Evolutionary conservation across 2,329 filamentous ascomycete genomes (phyloP), one percentile per base, ranked within the genome.

Genomic region (Neonectria neomacrospora): DNA sequence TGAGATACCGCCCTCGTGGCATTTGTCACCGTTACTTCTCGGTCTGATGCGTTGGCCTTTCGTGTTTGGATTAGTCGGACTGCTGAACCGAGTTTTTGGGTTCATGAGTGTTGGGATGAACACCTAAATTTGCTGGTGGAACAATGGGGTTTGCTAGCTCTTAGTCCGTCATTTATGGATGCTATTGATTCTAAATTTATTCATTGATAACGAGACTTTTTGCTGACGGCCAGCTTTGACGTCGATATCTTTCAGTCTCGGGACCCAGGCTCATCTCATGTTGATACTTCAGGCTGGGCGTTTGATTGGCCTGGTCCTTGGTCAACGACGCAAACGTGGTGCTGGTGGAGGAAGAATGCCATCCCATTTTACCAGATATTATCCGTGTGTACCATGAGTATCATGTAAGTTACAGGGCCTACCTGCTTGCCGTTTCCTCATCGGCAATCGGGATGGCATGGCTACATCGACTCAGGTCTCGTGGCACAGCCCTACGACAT

Each of bases 1-100:
- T 64, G 63, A 64, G 64, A 69, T 52, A 64, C 53, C 53, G 51
- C 3, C 32, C 20, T 14, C 26, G 63, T 66, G 66, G 44, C 64
- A 61, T 44, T 63, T 65, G 58, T 41, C 65, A 60, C 64, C 22
- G 34, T 69, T 71, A 61, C 69, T 55, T 45, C 54, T 54, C 44
- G 16, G 12, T 58, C 37, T 54, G 51, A 56, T 42, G 51, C 44
- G 23, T 57, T 59, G 54, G 48, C 58, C 42, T 50, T 61, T 59
- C 30, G 53, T 54, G 44, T 65, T 14, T 22, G 58, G 48, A 55
- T 58, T 52, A 47, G 18, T 41, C 44, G 37, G 47, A 61, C 23
- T 44, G 44, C 39, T 28, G 61, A 60, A 59, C 60, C 47, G 59
- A 57, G 41, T 42, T 58, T 58, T 42, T 63, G 59, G 58, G 48